phyloP scores from a whole-genome alignment of 441 rosid species.

The Syzygium malaccense region DNA sequence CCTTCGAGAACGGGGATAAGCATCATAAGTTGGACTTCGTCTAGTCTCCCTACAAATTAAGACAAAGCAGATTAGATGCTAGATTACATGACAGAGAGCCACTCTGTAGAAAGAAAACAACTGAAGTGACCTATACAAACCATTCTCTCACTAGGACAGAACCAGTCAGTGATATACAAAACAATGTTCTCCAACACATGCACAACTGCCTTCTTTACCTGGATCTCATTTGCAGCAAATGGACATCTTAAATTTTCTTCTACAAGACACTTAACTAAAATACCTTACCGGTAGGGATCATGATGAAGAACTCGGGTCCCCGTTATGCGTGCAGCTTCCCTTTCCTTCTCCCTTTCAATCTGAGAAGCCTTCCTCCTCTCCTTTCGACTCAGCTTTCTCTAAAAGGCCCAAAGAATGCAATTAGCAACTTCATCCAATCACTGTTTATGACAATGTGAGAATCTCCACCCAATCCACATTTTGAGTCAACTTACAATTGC shows the following conservation, averaged over 20 bases:
- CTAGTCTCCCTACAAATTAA: conserved; percentile 57
- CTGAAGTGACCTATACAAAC: background rate
- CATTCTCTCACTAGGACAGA: background rate
- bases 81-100: background rate
- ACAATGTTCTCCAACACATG: background rate
- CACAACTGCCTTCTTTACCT: background rate
- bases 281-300: conserved; percentile 87
- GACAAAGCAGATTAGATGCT: background rate
- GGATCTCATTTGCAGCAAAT: background rate
- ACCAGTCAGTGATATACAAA: background rate
- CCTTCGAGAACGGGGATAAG: conserved; percentile 85
- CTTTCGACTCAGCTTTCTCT: conserved; percentile 94
- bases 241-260: background rate
- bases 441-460: background rate
- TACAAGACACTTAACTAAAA: background rate
- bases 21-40: conserved; percentile 95
- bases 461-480: background rate
- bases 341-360: conserved; percentile 82
- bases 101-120: background rate
- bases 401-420: conserved; percentile 9
- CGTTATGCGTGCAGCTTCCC: conserved; percentile 57
- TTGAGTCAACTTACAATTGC: conserved; percentile 61
- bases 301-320: conserved; percentile 64
- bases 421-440: background rate
- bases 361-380: conserved; percentile 96